Base-by-base conservation (phyloP, 2,329 filamentous ascomycete species). In the Chaetomium sp. region DNA sequence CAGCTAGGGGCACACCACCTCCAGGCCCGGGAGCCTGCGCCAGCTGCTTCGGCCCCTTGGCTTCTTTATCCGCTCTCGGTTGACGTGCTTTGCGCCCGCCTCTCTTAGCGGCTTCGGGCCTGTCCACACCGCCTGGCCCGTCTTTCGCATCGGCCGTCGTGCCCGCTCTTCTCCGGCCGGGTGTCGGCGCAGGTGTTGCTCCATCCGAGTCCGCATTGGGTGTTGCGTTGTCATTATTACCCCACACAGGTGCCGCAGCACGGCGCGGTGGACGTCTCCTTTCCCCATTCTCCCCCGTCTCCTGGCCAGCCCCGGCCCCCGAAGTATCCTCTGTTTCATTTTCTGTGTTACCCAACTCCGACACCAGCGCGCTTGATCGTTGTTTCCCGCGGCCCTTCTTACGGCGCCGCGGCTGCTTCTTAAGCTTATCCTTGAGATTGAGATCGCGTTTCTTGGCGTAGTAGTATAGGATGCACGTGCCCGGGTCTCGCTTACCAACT, bases 381-480 rank as follows among this genome's bases (percentile, higher is more conserved):
- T 81, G 78, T 68, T 85, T 84, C 38, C 75, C 77, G 64, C 81
- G 70, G 66, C 76, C 71, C 76, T 80, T 79, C 72, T 79, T 81
- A 58, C 79, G 75, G 65, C 77, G 76, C 68, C 77, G 81, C 56
- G 78, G 81, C 69, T 81, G 83, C 71, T 78, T 83, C 69, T 82
- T 85, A 35, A 87, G 76, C 70, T 88, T 89, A 66, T 89, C 86
- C 68, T 91, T 90, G 58, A 91, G 84, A 59, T 88, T 85, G 43
- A 84, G 80, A 47, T 84, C 79, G 72, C 86, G 87, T 72, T 84
- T 94, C 67, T 86, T 88, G 59, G 88, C 78, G 69, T 94, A 94
- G 71, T 94, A 94, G 69, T 91, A 90, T 67, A 90, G 86, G 63
- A 94, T 94, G 69, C 87, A 90, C 47, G 88, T 82, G 61, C 87